Percentiles rank a stretch among this genome's conserved stretches.
Evolutionary conservation across 2,329 filamentous ascomycete species (phyloP).

Genomic region (Neurospora sp.): DNA sequence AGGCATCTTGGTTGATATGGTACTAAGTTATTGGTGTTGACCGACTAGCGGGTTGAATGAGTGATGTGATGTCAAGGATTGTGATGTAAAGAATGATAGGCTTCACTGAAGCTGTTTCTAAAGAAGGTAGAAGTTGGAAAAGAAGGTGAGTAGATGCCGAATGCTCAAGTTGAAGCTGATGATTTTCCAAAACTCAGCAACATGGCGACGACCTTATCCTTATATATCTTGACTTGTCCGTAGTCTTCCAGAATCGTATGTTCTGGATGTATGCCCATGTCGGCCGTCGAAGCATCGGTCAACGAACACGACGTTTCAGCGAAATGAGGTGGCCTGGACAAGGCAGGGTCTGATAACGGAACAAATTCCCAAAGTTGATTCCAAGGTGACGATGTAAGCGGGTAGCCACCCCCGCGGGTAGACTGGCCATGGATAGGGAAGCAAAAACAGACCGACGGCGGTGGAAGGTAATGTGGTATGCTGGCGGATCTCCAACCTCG

Average conservation of each 20-base stretch:
- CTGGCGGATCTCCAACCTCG: background rate
- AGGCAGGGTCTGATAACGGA: background rate
- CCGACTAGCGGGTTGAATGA: conserved; percentile 8
- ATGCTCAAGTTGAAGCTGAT: conserved; percentile 10
- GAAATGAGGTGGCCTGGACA: conserved; percentile 6
- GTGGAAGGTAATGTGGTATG: background rate
- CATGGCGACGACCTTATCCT: background rate
- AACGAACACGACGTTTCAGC: conserved; percentile 12
- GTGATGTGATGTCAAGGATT: conserved; percentile 8
- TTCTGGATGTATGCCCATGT: background rate
- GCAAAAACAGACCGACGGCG: background rate
- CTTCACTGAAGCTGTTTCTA: conserved; percentile 17
- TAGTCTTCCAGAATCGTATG: background rate
- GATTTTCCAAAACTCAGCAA: background rate
- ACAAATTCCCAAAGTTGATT: background rate
- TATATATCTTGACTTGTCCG: background rate
- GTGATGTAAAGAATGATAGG: conserved; percentile 7
- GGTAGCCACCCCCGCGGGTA: background rate
- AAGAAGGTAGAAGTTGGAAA: conserved; percentile 9
- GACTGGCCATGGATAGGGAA: background rate
- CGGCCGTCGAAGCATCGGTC: background rate
- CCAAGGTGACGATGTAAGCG: background rate
- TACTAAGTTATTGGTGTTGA: background rate
- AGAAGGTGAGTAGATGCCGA: conserved; percentile 3
- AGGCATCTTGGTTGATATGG: conserved; percentile 12